phyloP scores from a whole-genome alignment of 805 yeast genomes.

The Myxozyma lipomycoides region DNA sequence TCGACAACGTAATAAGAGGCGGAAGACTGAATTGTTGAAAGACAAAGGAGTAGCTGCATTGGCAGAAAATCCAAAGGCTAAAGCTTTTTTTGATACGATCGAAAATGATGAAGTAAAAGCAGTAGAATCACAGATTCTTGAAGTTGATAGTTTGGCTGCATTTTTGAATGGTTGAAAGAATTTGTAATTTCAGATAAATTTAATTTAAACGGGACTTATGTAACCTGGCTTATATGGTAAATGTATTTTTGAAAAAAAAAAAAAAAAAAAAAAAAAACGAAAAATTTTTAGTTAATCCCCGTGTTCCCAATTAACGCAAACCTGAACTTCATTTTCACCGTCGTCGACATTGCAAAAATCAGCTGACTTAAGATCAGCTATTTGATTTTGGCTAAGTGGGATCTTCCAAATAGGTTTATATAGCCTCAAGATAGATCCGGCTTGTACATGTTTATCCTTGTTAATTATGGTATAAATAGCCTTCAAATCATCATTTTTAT shows the following conservation, averaged over 20 bases:
- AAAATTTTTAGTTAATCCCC: neutral
- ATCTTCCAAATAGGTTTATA: constrained; percentile 17
- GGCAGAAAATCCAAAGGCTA: constrained; percentile 52
- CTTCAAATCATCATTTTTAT: neutral
- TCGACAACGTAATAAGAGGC: constrained; percentile 36
- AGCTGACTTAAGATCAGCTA: neutral
- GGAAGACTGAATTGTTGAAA: constrained; percentile 49
- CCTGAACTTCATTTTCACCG: neutral
- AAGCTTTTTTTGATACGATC: constrained; percentile 64
- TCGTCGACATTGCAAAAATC: constrained; percentile 2
- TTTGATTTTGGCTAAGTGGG: neutral
- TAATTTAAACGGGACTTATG: neutral
- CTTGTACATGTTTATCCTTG: constrained; percentile 3
- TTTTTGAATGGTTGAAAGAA: constrained; percentile 9
- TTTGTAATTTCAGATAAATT: too few relatives aligned
- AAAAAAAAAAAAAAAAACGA: neutral
- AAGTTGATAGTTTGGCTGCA: constrained; percentile 13
- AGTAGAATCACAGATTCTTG: constrained; percentile 11
- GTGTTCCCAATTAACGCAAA: constrained; percentile 17
- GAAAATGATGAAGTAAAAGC: constrained; percentile 43
- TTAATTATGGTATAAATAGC: neutral
- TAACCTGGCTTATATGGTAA: too few relatives aligned
- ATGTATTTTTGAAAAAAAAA: neutral
- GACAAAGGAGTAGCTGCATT: constrained; percentile 37
- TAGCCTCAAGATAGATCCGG: constrained; percentile 11